These are phyloP conservation scores for Acanthamoeba healyi DNA, from an alignment of 208 protist species.

Conservation along the genomic window DNA sequence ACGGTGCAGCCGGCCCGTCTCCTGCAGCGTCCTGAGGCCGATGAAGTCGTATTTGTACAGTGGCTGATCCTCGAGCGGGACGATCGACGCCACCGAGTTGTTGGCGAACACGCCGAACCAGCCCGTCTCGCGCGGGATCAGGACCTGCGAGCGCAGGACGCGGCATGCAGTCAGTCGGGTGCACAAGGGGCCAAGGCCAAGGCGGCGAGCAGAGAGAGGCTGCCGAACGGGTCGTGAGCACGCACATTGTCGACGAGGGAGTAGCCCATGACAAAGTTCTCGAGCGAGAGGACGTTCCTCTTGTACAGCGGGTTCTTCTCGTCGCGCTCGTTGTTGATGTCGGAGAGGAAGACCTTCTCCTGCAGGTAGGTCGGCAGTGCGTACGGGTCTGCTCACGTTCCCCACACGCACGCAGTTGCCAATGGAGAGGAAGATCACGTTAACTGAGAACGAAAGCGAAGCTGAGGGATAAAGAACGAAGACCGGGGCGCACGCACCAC, in stretches of 20 bases:
- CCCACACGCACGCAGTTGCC: too few species aligned
- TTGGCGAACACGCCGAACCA: constrained; percentile 61
- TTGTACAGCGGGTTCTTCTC: constrained; percentile 61
- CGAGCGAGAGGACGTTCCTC: constrained; percentile 32
- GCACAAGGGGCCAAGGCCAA: too few species aligned
- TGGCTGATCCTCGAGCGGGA: constrained; percentile 42
- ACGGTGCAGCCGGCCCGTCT: constrained; percentile 44
- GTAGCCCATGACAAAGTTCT: constrained; percentile 69
- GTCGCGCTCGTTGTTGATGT: constrained; percentile 70
- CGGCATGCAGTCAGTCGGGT: too few species aligned
- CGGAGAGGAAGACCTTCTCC: constrained; percentile 31
- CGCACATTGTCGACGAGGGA: constrained; percentile 39
- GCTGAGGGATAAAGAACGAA: background rate
- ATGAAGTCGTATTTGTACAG: constrained; percentile 76
- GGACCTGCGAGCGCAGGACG: background rate
- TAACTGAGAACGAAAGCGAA: background rate
- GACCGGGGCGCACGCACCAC: background rate
- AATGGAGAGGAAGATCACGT: too few species aligned
- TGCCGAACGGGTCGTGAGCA: too few species aligned
- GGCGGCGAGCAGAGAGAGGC: background rate
- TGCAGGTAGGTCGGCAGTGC: constrained; percentile 5
- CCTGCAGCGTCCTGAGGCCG: constrained; percentile 59
- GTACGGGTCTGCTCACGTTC: background rate
- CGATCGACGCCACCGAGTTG: background rate
- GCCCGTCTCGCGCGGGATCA: constrained; percentile 70